Percentiles rank a stretch among this genome's conserved stretches.
Conservation (phyloP, 805 yeast genomes). For the Metschnikowia drakensbergensis region DNA sequence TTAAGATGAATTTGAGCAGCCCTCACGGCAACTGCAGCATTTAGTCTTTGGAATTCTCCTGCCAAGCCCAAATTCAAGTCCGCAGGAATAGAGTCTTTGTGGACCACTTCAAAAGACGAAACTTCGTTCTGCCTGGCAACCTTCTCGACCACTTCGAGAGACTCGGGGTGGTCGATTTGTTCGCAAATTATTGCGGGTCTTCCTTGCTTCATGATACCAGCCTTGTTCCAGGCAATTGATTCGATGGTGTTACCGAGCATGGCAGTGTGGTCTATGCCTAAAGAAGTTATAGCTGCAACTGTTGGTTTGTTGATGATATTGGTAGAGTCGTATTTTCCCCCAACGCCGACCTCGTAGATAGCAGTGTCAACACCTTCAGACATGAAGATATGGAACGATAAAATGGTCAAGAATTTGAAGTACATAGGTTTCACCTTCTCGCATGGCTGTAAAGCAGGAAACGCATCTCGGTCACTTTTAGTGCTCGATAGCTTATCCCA, state of each 20-base stretch:
- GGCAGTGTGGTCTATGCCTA: slow-evolving; percentile 89
- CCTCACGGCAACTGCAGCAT: slow-evolving; percentile 84
- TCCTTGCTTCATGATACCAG: slow-evolving; percentile 79
- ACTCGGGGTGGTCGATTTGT: slow-evolving; percentile 49
- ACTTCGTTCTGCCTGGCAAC: slow-evolving; percentile 65
- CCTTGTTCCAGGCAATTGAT: slow-evolving; percentile 93
- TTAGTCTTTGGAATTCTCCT: slow-evolving; percentile 79
- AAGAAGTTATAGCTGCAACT: slow-evolving; percentile 77
- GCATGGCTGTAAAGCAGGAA: slow-evolving; percentile 65
- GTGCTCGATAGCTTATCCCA: slow-evolving; percentile 76
- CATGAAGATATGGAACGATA: slow-evolving; percentile 88
- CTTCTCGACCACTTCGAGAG: slow-evolving; percentile 51
- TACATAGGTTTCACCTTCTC: slow-evolving; percentile 82
- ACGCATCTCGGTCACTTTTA: slow-evolving; percentile 49
- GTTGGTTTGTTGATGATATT: slow-evolving; percentile 77
- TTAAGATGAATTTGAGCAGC: slow-evolving; percentile 60
- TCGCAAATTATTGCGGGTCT: slow-evolving; percentile 64
- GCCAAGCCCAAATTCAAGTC: slow-evolving; percentile 63
- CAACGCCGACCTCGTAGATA: slow-evolving; percentile 96
- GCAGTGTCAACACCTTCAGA: slow-evolving; percentile 91
- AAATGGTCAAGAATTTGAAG: slow-evolving; percentile 82
- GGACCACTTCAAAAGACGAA: slow-evolving; percentile 48
- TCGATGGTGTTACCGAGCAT: slow-evolving; percentile 84
- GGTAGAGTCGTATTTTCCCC: slow-evolving; percentile 97
- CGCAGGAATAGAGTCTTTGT: slow-evolving; percentile 36